phyloP scores from a whole-genome alignment of 768 basidiomycete species.

The Pholiota conissans region DNA sequence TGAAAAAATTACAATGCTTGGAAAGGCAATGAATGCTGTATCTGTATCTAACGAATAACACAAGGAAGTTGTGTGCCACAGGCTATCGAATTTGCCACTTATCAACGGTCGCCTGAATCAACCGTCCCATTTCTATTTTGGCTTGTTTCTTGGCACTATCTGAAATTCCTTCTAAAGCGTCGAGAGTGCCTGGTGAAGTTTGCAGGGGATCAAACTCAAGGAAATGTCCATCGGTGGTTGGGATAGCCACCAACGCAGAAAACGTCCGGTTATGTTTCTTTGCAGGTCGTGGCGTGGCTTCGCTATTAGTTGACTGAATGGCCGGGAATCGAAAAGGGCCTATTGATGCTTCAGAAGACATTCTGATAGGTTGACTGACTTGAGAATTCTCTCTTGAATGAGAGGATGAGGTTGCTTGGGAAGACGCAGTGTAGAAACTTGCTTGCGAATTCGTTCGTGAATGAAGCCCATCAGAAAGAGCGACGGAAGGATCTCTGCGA shows the following conservation, averaged over 20 bases:
- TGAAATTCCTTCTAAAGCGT: slow-evolving; percentile 76
- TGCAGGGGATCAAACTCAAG: slow-evolving; percentile 83
- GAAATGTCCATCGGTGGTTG: slow-evolving; percentile 78
- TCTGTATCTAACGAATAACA: too few relatives aligned
- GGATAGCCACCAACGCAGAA: slow-evolving; percentile 72
- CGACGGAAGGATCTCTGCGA: slow-evolving; percentile 55
- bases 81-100: slow-evolving; percentile 66
- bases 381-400: slow-evolving; percentile 48
- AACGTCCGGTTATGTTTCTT: slow-evolving; percentile 34
- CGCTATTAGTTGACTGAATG: slow-evolving; percentile 22
- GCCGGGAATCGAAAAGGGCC: slow-evolving; percentile 28
- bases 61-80: too few relatives aligned
- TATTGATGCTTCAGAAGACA: slow-evolving; percentile 19
- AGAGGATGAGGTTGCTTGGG: slow-evolving; percentile 34
- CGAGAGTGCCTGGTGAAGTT: slow-evolving; percentile 69
- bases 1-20: slow-evolving; percentile 1
- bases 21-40: slow-evolving; percentile 10
- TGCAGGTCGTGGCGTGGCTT: slow-evolving; percentile 35
- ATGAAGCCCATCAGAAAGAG: slow-evolving; percentile 33
- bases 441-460: slow-evolving; percentile 55
- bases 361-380: slow-evolving; percentile 17
- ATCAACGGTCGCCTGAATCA: slow-evolving; percentile 71
- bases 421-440: slow-evolving; percentile 41
- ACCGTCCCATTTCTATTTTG: slow-evolving; percentile 68
- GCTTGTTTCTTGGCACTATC: slow-evolving; percentile 84